Evolutionary conservation across 2,329 filamentous ascomycete genomes (phyloP), one percentile per base, ranked within the genome.

Genomic region (Apiospora hydei): DNA sequence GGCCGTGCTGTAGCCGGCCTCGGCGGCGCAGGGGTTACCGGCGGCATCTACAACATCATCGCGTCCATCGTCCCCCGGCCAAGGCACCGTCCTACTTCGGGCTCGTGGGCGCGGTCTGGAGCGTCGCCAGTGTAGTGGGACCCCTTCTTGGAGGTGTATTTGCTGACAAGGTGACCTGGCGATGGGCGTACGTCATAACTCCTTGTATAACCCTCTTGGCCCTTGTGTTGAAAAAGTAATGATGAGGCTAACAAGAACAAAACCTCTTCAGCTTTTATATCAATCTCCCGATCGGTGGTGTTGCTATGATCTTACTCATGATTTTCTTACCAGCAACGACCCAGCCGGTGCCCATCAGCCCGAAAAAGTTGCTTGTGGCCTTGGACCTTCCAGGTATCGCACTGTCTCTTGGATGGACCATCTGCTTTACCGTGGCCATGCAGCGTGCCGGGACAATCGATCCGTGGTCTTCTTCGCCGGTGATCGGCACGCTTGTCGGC

Each of bases 401-500:
- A 30, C 26, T 30, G 26, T 30, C 26, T 30, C 26, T 30, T 30
- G 26, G 26, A 30, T 30, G 26, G 26, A 30, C 26, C 26, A 30
- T 79, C 2, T 79, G 77, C 71, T 76, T 79, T 61, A 24, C 68
- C 43, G 38, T 70, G 11, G 68, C 79, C 73, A 86, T 84, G 84
- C 79, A 78, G 21, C 79, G 78, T 53, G 79, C 79, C 0, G 80
- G 80, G 3, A 81, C 86, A 26, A 38, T 64, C 6, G 73, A 70
- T 26, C n/a, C 73, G 3, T 77, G 73, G 73, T 69, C 69, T 16
- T 70, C 68, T 8, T 46, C 66, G 2, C 69, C 57, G 2, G 69
- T 75, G 11, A 83, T 88, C 64, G 82, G 80, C 1, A 79, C 86
- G 57, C 73, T 85, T 34, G 78, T 82, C 66, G 75, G 84, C 0